Conservation (phyloP, 1,284 basidiomycete species). For the Malassezia vespertilionis region DNA sequence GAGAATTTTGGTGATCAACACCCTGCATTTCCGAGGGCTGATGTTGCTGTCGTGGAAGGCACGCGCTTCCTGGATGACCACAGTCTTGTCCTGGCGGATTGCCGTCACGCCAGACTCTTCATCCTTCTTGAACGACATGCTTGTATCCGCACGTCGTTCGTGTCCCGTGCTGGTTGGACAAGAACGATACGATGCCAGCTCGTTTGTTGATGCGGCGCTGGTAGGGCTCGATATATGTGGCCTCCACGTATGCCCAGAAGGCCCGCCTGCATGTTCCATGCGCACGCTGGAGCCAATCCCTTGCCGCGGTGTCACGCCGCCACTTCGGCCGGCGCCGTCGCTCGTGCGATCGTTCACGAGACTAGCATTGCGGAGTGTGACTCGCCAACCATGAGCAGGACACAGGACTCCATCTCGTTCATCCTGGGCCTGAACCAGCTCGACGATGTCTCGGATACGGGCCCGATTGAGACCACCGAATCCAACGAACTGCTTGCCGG, state of each 20-base stretch:
- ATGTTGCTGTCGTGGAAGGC: conserved; percentile 99
- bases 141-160: conserved; percentile 10
- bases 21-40: conserved; percentile 73
- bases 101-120: conserved; percentile 33
- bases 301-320: no score
- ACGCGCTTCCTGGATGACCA: conserved; percentile 71
- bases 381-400: no score
- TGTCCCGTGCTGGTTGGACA: conserved; percentile 14
- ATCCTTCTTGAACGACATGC: conserved; percentile 48
- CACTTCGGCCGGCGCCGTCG: no score
- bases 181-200: conserved; percentile 4
- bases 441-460: conserved; percentile 8
- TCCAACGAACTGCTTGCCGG: conserved; percentile 2
- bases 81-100: conserved; percentile 47
- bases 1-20: conserved; percentile 87
- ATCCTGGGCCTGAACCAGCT: conserved; percentile 40
- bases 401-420: conserved; percentile 35
- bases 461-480: not conserved
- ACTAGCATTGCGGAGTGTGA: no score
- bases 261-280: no score
- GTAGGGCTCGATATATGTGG: no score
- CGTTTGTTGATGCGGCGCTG: no score
- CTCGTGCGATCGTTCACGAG: no score
- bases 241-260: no score
- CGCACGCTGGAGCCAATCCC: no score